Evolutionary conservation across 306 rosid species (phyloP), one percentile per base, ranked within the genome.

Genomic region (Rubus parviflorus): DNA sequence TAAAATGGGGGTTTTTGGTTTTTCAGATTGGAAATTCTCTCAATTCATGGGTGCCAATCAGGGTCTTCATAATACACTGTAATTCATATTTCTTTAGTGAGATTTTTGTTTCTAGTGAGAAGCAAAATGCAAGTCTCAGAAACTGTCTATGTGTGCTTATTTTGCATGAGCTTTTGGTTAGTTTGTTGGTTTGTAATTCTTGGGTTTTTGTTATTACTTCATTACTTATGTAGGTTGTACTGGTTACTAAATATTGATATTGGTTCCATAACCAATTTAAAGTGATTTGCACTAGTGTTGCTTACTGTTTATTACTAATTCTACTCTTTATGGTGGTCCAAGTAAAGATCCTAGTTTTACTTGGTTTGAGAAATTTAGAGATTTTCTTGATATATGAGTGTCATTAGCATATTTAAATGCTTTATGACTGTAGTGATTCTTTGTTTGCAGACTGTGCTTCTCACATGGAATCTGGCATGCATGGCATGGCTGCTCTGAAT

Each of bases 401-500:
- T 54, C 20, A 7, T 61, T 43, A 47, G 8, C 23, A 12, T 15
- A 42, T 66, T 66, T 42, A 8, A 68, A 42, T 60, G 58, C 22
- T 60, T 20, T 23, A 17, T 52, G 63, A 58, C 17, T 66, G 12
- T 43, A 22, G 11, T 35, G 37, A 7, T 65, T 71, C 25, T n/a
- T 75, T 53, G 7, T 61, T 51, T 63, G 64, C 81, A 75, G 83
- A 72, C 62, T 66, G 12, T 71, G 66, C 35, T 67, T 60, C 49
- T 72, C 2, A 11, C 3, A 51, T 17, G 17, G 48, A 67, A 56
- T 74, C 42, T 52, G 16, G 19, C 64, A 17, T 40, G 37, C 4
- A 54, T 53, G 75, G 71, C 41, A 38, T 46, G 75, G 75, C 62
- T 68, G 76, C 40, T 61, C 20, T 58, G 57, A 64, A 83, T 82